phyloP scores from a whole-genome alignment of 1,284 basidiomycete species.

The Heterobasidion annosum region DNA sequence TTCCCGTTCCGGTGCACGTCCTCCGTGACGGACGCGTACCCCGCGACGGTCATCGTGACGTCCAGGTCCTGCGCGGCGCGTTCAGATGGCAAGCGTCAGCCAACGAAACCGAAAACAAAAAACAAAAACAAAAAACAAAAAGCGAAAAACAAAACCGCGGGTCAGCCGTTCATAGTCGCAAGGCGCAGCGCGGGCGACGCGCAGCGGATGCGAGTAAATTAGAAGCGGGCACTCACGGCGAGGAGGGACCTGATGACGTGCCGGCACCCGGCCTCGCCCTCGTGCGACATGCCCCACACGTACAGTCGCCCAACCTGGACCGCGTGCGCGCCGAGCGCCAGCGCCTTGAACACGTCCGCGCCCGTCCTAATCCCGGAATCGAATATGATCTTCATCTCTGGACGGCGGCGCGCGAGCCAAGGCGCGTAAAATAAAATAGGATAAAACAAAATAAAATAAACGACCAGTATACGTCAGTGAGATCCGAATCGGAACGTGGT shows the following conservation, averaged over 20 bases:
- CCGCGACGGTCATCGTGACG: slow-evolving; percentile 42
- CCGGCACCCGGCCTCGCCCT: slow-evolving; percentile 36
- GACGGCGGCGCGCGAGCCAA: too few relatives aligned
- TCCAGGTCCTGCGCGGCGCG: slow-evolving; percentile 36
- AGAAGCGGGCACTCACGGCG: slow-evolving; percentile 24
- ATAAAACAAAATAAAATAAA: too few relatives aligned
- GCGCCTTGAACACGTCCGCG: slow-evolving; percentile 50
- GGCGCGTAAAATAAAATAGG: too few relatives aligned
- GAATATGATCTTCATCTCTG: slow-evolving; percentile 51
- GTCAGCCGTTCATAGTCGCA: too few relatives aligned
- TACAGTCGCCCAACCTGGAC: slow-evolving; percentile 37
- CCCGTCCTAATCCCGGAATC: slow-evolving; percentile 52
- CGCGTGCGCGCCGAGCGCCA: slow-evolving; percentile 37
- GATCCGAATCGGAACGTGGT: too few relatives aligned
- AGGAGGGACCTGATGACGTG: slow-evolving; percentile 54
- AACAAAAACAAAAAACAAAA: too few relatives aligned
- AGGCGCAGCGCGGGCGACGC: too few relatives aligned
- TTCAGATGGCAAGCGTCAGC: not conserved
- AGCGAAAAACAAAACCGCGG: too few relatives aligned
- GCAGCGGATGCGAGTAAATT: not conserved
- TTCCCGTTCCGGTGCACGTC: slow-evolving; percentile 28
- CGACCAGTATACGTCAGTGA: not conserved
- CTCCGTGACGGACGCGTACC: slow-evolving; percentile 29
- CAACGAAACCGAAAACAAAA: not conserved
- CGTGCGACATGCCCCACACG: slow-evolving; percentile 43